A percentile compares a stretch with the other conserved stretches of the same genome.
phyloP scores from a whole-genome alignment of 768 basidiomycete genomes.

The Phaeotremella skinneri region DNA sequence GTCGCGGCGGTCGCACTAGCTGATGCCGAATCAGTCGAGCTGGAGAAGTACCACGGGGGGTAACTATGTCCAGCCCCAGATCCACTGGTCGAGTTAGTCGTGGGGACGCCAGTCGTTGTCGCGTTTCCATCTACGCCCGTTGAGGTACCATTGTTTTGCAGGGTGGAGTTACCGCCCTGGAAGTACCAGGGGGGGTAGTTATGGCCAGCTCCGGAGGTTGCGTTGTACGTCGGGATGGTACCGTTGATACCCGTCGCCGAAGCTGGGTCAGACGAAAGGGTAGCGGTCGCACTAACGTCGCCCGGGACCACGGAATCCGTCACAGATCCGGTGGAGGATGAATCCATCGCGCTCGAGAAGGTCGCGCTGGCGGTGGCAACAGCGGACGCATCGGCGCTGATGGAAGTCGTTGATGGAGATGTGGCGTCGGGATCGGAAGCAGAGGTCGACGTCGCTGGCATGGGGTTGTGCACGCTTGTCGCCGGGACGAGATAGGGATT shows the following conservation, averaged over 20 bases:
- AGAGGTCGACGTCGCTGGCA: background rate
- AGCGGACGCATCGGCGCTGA: conserved; percentile 2
- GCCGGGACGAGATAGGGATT: conserved; percentile 18
- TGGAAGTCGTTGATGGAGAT: background rate
- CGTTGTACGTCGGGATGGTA: conserved; percentile 1
- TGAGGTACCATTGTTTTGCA: background rate
- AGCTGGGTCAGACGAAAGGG: conserved; percentile 7
- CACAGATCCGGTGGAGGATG: background rate
- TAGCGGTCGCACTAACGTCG: conserved; percentile 3
- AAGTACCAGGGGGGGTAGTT: conserved; percentile 8
- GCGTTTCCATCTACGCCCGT: conserved; percentile 7
- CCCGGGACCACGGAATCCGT: background rate
- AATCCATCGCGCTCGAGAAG: conserved; percentile 3
- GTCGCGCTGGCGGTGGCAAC: conserved; percentile 1
- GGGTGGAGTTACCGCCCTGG: background rate
- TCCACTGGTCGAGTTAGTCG: background rate
- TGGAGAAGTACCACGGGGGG: conserved; percentile 15
- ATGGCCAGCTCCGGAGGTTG: conserved; percentile 2
- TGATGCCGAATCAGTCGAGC: background rate
- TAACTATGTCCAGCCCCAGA: conserved; percentile 10
- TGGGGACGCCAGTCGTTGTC: conserved; percentile 9
- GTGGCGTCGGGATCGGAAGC: background rate
- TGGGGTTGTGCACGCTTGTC: conserved; percentile 7
- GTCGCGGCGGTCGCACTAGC: background rate
- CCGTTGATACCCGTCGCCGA: conserved; percentile 6